Base-by-base conservation (phyloP, 768 basidiomycete species). In the Albatrellus ellisii region DNA sequence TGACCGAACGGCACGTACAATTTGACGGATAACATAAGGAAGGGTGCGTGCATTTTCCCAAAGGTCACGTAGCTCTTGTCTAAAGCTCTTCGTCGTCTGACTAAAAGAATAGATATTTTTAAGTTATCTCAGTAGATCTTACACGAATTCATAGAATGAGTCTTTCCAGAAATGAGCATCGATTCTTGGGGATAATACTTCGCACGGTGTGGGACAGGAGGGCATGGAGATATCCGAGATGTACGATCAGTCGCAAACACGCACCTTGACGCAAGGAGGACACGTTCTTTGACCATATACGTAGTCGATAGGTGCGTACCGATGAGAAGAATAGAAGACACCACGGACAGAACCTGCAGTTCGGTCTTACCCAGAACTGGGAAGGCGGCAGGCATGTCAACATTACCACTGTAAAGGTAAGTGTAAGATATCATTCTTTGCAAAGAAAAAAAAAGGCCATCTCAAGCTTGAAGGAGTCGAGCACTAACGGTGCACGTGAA, bases 281-380 rank as follows among this genome's bases (percentile, higher is more conserved):
- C 69, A n/a, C 74, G 70, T 56, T 95, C 92, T 46, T 76, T 77
- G 14, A 84, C 78, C 12, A 65, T 62, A 20, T 59, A 50, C 6
- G 77, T 69, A 39, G 80, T 83, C 35, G 76, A 59, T 1, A 66
- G 43, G 49, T 95, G 92, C 3, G 78, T 72, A 0, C 54, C 53
- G 7, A 91, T 52, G 17, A 98, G 67, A 14, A 87, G 60, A 9
- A 79, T 39, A 0, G 77, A 74, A 1, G 83, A 85, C 35, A 94
- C 59, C 34, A 86, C 73, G 8, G 85, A 75, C 6, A 97, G 65
- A 9, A 86, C 80, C 59, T 94, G 69, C 0, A 97, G 63, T 55
- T 97, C 85, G 0, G 77, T 79, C 32, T 66, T 67, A 14, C 35
- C 17, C 8, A 36, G 14, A 4, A 94, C 61, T 0, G 88, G 84